A percentile compares a stretch with the other conserved stretches of the same genome.
phyloP scores from a whole-genome alignment of 768 basidiomycete species.

The Coprinopsis sp. region DNA sequence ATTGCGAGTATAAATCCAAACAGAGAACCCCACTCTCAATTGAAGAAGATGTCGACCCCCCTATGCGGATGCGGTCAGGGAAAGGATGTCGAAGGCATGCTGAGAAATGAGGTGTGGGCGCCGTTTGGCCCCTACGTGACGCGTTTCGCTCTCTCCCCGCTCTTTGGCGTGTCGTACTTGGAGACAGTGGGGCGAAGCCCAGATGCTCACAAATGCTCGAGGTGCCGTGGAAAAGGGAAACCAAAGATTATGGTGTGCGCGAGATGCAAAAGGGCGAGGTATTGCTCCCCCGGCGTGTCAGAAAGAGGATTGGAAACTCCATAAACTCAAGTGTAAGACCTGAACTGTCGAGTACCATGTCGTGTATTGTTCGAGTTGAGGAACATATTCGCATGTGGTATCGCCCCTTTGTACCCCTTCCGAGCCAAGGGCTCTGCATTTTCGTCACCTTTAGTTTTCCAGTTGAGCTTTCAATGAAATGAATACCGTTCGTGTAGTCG shows the following conservation, averaged over 20 bases:
- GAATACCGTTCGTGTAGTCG: no score
- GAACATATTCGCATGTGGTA: no score
- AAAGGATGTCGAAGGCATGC: constrained; percentile 37
- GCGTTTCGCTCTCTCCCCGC: constrained; percentile 45
- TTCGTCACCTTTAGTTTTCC: no score
- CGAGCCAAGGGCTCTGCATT: no score
- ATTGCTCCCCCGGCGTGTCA: constrained; percentile 4
- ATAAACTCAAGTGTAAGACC: constrained; percentile 6
- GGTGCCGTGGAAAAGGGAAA: background rate
- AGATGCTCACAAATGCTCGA: background rate
- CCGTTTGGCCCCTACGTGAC: constrained; percentile 39
- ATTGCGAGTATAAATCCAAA: constrained; percentile 41
- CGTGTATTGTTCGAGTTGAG: no score
- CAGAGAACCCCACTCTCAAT: constrained; percentile 34
- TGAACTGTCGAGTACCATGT: no score
- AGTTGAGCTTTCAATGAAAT: no score
- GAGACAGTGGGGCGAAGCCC: constrained; percentile 20
- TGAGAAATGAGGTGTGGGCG: constrained; percentile 29
- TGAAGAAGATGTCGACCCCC: constrained; percentile 32
- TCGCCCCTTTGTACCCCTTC: no score
- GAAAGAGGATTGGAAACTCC: constrained; percentile 5
- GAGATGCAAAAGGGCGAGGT: constrained; percentile 2
- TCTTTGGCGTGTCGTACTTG: constrained; percentile 48
- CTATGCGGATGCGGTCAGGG: constrained; percentile 53
- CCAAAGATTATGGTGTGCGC: background rate